Conservation (phyloP, 1,284 basidiomycete genomes). For the Boletus smithii region DNA sequence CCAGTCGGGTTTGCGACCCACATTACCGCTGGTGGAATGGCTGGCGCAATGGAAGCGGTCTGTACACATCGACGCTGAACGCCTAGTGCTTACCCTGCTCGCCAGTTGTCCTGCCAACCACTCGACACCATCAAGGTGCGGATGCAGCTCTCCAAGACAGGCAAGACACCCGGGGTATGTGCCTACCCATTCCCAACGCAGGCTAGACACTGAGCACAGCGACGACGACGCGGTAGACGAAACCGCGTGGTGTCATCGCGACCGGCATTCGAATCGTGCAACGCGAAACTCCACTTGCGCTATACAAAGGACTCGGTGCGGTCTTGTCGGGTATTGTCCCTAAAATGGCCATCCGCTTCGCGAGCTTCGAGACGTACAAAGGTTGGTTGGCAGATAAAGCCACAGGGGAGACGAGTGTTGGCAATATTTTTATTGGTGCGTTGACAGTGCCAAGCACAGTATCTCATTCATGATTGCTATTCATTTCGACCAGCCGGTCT, state of each 20-base stretch:
- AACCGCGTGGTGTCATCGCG: slow-evolving; percentile 90
- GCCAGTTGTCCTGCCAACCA: slow-evolving; percentile 73
- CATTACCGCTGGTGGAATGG: slow-evolving; percentile 87
- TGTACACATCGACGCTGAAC: slow-evolving; percentile 31
- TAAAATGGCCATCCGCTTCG: slow-evolving; percentile 99
- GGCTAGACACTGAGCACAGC: slow-evolving; percentile 33
- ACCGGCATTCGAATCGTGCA: slow-evolving; percentile 88
- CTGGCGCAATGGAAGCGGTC: slow-evolving; percentile 89
- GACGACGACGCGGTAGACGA: slow-evolving; percentile 54
- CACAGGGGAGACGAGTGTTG: slow-evolving; percentile 75
- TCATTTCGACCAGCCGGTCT: slow-evolving; percentile 68
- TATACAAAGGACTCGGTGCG: slow-evolving; percentile 99
- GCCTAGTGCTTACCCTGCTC: neutral
- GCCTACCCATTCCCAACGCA: slow-evolving; percentile 52
- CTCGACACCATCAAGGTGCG: slow-evolving; percentile 98
- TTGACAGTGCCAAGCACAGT: neutral
- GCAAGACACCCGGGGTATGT: slow-evolving; percentile 75
- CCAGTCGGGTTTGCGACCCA: slow-evolving; percentile 84
- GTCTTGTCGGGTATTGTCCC: slow-evolving; percentile 97
- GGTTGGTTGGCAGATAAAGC: slow-evolving; percentile 69
- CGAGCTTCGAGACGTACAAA: slow-evolving; percentile 97
- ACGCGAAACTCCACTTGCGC: slow-evolving; percentile 90
- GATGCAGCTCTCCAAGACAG: slow-evolving; percentile 91
- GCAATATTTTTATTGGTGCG: slow-evolving; percentile 77
- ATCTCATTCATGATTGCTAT: slow-evolving; percentile 4